These are phyloP conservation scores for Aspergillus glaucus DNA, from an alignment of 2,329 filamentous ascomycete species.

Conservation along the genomic window DNA sequence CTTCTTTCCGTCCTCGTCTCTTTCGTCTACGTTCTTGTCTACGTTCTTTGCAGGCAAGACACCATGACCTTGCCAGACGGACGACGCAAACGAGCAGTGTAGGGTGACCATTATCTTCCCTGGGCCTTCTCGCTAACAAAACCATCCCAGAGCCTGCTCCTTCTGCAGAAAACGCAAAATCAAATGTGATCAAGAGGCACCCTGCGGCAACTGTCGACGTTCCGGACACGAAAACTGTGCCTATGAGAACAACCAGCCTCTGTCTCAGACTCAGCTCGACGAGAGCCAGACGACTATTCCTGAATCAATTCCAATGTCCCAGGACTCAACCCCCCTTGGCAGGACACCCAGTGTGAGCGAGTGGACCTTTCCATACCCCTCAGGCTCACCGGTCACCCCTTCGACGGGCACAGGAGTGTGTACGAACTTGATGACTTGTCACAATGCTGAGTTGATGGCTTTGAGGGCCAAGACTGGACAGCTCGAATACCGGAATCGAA, in stretches of 20 bases:
- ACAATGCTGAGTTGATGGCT: slow-evolving; percentile 27
- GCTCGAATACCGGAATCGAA: slow-evolving; percentile 36
- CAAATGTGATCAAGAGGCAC: slow-evolving; percentile 53
- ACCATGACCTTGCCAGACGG: too few species aligned
- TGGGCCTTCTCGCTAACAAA: too few species aligned
- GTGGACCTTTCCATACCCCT: neutral
- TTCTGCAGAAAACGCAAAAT: slow-evolving; percentile 58
- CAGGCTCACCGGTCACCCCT: slow-evolving; percentile 4
- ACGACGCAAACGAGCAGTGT: too few species aligned
- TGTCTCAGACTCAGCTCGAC: slow-evolving; percentile 1
- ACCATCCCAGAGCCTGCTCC: slow-evolving; percentile 43
- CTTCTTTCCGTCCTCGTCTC: neutral
- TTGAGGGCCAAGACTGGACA: slow-evolving; percentile 37
- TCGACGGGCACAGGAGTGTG: slow-evolving; percentile 17
- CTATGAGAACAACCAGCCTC: slow-evolving; percentile 9
- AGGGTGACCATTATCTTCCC: too few species aligned
- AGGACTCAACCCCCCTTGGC: too few species aligned
- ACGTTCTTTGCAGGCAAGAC: too few species aligned
- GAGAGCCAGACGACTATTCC: slow-evolving; percentile 1
- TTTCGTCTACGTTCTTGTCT: too few species aligned
- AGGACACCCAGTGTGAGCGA: neutral
- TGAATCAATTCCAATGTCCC: neutral
- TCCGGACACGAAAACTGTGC: slow-evolving; percentile 19
- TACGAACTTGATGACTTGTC: slow-evolving; percentile 15
- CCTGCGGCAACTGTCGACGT: slow-evolving; percentile 56